Percentiles rank a stretch among this genome's conserved stretches.
phyloP scores from a whole-genome alignment of 805 yeast species.

The Saccharomyces eubayanus region DNA sequence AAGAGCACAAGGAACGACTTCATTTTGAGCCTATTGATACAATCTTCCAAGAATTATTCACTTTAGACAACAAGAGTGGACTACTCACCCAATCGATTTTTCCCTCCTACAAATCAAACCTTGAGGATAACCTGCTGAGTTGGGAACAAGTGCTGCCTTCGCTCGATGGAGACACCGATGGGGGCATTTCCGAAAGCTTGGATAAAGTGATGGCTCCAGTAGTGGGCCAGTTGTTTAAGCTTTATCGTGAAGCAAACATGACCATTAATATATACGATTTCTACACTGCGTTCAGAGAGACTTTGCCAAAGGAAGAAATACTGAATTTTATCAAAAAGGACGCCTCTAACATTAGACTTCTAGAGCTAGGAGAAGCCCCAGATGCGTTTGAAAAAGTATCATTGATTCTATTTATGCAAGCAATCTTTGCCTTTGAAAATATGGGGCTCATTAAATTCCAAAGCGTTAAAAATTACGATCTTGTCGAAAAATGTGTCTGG shows the following conservation, averaged over 20 bases:
- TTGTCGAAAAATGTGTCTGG: constrained; percentile 30
- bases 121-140: constrained; percentile 27
- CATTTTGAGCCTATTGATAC: constrained; percentile 27
- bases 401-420: constrained; percentile 67
- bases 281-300: constrained; percentile 50
- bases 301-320: constrained; percentile 32
- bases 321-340: constrained; percentile 19
- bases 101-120: constrained; percentile 24
- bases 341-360: constrained; percentile 16
- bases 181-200: constrained; percentile 17
- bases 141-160: constrained; percentile 25
- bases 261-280: constrained; percentile 61
- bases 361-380: constrained; percentile 16
- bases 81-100: constrained; percentile 27
- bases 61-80: constrained; percentile 27
- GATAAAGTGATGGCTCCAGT: constrained; percentile 42
- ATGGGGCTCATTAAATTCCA: constrained; percentile 63
- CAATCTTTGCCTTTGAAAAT: constrained; percentile 58
- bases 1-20: constrained; percentile 12
- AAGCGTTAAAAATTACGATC: constrained; percentile 29
- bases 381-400: constrained; percentile 53
- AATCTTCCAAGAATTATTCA: constrained; percentile 29
- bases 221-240: constrained; percentile 48
- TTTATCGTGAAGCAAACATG: constrained; percentile 73
- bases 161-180: neutral